Percentiles rank a stretch among this genome's conserved stretches.
phyloP scores from a whole-genome alignment of 2,329 filamentous ascomycete species.

The Penicillium sp. region DNA sequence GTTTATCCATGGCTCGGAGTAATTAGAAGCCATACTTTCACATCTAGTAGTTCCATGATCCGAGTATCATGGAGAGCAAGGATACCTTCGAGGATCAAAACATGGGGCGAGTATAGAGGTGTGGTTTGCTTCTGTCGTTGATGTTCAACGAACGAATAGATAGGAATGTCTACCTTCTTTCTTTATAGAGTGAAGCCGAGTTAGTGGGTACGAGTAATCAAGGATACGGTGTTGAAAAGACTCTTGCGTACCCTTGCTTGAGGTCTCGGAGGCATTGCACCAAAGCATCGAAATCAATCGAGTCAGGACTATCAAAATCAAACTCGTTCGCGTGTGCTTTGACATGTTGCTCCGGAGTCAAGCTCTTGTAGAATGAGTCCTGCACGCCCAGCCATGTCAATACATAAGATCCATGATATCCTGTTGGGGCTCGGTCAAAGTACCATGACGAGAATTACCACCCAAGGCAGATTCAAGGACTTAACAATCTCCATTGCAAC shows the following conservation, averaged over 20 bases:
- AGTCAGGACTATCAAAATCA: conserved; percentile 93
- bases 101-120: conserved; percentile 93
- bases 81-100: conserved; percentile 93
- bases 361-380: conserved; percentile 97
- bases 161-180: conserved; percentile 76
- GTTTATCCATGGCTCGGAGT: conserved; percentile 14
- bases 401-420: background rate
- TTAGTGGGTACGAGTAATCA: conserved; percentile 18
- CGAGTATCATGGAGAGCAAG: conserved; percentile 89
- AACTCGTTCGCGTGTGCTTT: conserved; percentile 88
- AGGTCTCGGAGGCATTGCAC: conserved; percentile 80
- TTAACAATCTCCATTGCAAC: conserved; percentile 89
- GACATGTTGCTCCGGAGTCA: conserved; percentile 77
- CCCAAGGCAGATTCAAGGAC: conserved; percentile 92
- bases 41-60: conserved; percentile 84
- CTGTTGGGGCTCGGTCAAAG: conserved; percentile 15
- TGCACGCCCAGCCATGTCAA: conserved; percentile 42
- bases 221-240: background rate
- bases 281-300: conserved; percentile 91
- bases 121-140: conserved; percentile 78
- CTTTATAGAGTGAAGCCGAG: conserved; percentile 26
- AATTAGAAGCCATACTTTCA: conserved; percentile 66
- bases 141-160: conserved; percentile 95
- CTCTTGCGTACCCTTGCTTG: conserved; percentile 76
- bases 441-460: conserved; percentile 97